Evolutionary conservation across 1,139 yeast genomes (phyloP).

Genomic region (Scheffersomyces insectosa): DNA sequence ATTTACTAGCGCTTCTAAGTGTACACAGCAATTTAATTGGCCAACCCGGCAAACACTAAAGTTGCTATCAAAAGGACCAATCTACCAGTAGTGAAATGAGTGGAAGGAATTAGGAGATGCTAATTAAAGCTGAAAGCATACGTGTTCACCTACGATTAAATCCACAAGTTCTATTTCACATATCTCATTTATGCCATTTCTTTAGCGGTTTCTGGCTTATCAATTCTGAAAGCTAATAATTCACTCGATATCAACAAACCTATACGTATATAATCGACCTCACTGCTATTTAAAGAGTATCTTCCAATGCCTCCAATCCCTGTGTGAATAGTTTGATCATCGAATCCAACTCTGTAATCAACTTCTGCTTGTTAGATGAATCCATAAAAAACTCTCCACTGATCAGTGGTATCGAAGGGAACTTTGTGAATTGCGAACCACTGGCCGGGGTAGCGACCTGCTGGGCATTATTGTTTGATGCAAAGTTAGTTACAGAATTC

Average conservation of each 20-base stretch:
- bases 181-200: not conserved
- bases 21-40: too few species aligned
- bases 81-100: too few species aligned
- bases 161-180: not conserved
- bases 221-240: not conserved
- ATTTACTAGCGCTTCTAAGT: too few species aligned
- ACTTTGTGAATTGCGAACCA: conserved; percentile 15
- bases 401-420: conserved; percentile 41
- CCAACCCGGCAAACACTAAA: too few species aligned
- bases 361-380: conserved; percentile 33
- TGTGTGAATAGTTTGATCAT: conserved; percentile 42
- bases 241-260: not conserved
- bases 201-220: not conserved
- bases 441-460: not conserved
- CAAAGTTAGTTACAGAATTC: conserved; percentile 3
- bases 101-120: conserved; percentile 2
- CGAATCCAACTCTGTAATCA: conserved; percentile 38
- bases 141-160: too few species aligned
- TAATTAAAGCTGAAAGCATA: too few species aligned
- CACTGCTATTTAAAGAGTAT: conserved; percentile 11
- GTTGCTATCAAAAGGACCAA: too few species aligned
- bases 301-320: conserved; percentile 45
- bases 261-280: conserved; percentile 10
- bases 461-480: conserved; percentile 1
- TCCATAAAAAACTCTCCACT: conserved; percentile 43